Percentiles rank a stretch among this genome's conserved stretches.
These are phyloP conservation scores for Fusarium sublunatum DNA, from an alignment of 2,329 filamentous ascomycete genomes.

Conservation along the genomic window DNA sequence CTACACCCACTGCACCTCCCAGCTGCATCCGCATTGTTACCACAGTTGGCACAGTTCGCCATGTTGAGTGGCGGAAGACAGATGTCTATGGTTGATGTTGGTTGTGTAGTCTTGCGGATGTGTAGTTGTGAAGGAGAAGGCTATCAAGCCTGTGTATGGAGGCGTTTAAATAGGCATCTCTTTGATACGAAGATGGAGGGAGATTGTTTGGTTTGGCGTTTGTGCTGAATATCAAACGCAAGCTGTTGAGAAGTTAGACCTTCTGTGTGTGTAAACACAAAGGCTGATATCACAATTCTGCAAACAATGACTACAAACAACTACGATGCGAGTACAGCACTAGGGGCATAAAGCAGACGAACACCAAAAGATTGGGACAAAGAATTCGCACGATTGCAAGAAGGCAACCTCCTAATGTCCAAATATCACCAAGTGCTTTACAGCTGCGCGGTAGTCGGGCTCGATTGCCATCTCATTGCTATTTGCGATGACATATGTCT, in stretches of 20 bases:
- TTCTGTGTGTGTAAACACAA: neutral
- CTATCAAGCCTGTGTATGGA: neutral
- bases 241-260: neutral
- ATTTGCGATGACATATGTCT: conserved; percentile 5
- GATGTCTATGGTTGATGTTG: neutral
- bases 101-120: neutral
- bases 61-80: conserved; percentile 1
- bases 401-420: neutral
- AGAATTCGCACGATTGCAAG: neutral
- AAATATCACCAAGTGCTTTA: neutral
- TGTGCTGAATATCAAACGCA: neutral
- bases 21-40: conserved; percentile 1
- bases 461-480: conserved; percentile 1
- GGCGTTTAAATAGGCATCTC: neutral
- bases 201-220: neutral
- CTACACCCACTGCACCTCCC: conserved; percentile 9
- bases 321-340: neutral
- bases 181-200: neutral
- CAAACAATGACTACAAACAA: no score
- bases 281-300: neutral
- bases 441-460: neutral
- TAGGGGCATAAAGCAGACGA: no score
- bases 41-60: conserved; percentile 18
- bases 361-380: neutral
- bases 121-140: neutral